phyloP scores from a whole-genome alignment of 371 early-diverging fungal genomes.

The Parasitella parasitica region DNA sequence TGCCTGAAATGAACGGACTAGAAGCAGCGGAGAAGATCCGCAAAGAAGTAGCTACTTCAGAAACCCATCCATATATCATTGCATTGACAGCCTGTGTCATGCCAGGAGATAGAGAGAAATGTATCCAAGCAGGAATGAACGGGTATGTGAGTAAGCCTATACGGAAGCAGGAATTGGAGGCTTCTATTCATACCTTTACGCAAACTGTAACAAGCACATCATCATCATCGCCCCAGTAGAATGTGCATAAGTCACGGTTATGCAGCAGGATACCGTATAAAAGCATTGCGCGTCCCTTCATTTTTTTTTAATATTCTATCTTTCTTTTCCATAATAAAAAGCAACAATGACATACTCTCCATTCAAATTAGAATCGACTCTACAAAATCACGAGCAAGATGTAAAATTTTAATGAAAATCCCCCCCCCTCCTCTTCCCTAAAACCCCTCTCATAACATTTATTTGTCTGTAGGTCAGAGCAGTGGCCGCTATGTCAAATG shows the following conservation, averaged over 20 bases:
- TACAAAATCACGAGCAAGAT: slow-evolving; percentile 36
- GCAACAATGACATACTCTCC: slow-evolving; percentile 17
- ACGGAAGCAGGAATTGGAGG: slow-evolving; percentile 49
- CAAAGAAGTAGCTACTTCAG: slow-evolving; percentile 21
- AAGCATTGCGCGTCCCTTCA: slow-evolving; percentile 13
- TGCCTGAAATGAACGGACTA: slow-evolving; percentile 59
- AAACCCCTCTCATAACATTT: too few species aligned
- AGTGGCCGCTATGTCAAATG: slow-evolving; percentile 61
- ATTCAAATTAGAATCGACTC: slow-evolving; percentile 16
- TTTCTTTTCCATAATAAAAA: neutral
- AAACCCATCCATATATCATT: slow-evolving; percentile 45
- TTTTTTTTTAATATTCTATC: neutral
- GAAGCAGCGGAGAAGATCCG: slow-evolving; percentile 49
- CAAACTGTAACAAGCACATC: neutral
- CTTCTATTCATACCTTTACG: slow-evolving; percentile 22
- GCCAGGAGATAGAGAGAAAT: slow-evolving; percentile 55
- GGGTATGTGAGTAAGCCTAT: slow-evolving; percentile 43
- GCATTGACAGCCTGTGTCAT: slow-evolving; percentile 60
- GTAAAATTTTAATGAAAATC: too few species aligned
- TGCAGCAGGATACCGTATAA: neutral
- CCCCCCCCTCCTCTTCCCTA: too few species aligned
- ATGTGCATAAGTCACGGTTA: neutral
- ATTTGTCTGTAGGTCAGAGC: slow-evolving; percentile 67
- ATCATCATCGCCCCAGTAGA: too few species aligned
- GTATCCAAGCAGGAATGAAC: slow-evolving; percentile 46